These are phyloP conservation scores for Ramaria rubella DNA, from an alignment of 768 basidiomycete species.

Conservation along the genomic window DNA sequence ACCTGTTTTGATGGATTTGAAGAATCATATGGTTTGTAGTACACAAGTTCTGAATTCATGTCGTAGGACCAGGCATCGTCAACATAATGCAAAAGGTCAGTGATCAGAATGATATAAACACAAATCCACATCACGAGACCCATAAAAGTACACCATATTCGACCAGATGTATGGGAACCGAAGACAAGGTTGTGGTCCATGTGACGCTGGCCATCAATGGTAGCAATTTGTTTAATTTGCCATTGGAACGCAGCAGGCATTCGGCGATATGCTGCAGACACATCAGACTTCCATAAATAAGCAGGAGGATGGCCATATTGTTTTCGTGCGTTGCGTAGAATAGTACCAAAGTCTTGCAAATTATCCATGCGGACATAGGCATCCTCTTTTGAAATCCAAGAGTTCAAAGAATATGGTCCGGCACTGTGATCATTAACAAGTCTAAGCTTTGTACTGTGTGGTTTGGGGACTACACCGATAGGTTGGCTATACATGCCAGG, in stretches of 20 bases:
- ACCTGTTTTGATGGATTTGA: too few relatives aligned
- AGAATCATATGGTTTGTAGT: too few relatives aligned
- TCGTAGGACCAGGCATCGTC: too few relatives aligned
- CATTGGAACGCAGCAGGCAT: conserved; percentile 23
- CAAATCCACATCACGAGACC: conserved; percentile 1
- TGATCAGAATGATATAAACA: too few relatives aligned
- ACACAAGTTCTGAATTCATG: too few relatives aligned
- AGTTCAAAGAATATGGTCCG: conserved; percentile 30
- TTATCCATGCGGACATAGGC: too few relatives aligned
- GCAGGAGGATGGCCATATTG: conserved; percentile 5
- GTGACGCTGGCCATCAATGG: conserved; percentile 21
- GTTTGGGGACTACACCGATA: too few relatives aligned
- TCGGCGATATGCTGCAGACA: conserved; percentile 19
- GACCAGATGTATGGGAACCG: conserved; percentile 6
- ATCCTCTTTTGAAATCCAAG: too few relatives aligned
- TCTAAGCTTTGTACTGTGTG: too few relatives aligned
- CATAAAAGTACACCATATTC: conserved; percentile 11
- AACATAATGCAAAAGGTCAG: too few relatives aligned
- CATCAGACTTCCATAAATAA: conserved; percentile 15
- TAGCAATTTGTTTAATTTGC: conserved; percentile 30
- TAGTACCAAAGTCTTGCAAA: conserved; percentile 25
- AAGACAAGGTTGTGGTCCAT: conserved; percentile 14
- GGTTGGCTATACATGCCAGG: too few relatives aligned
- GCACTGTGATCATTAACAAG: conserved; percentile 36
- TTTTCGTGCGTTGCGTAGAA: background rate